Percentiles rank a stretch among this genome's conserved stretches.
These are phyloP conservation scores for Plasmopara muralis DNA, from an alignment of 352 stramenopile genomes.

Conservation along the genomic window DNA sequence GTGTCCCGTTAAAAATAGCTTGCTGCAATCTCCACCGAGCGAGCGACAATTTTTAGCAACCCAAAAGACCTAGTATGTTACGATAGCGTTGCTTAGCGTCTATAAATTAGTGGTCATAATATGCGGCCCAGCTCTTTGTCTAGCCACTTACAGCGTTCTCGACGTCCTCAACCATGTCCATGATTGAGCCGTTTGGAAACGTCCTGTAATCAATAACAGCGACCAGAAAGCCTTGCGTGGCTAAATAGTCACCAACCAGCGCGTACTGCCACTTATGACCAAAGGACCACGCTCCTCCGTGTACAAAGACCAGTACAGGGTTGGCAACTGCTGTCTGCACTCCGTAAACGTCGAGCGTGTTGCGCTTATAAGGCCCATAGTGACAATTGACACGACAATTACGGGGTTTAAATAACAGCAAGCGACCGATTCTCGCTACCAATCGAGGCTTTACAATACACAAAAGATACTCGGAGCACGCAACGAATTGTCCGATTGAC, in stretches of 20 bases:
- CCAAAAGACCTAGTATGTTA: conserved; percentile 44
- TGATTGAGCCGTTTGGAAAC: conserved; percentile 75
- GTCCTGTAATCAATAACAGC: conserved; percentile 89
- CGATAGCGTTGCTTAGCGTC: neutral
- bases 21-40: conserved; percentile 42
- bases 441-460: conserved; percentile 47
- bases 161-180: conserved; percentile 88
- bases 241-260: conserved; percentile 54
- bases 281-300: conserved; percentile 50
- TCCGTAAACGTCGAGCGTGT: conserved; percentile 59
- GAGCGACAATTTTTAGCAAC: conserved; percentile 32
- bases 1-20: conserved; percentile 56
- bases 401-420: conserved; percentile 30
- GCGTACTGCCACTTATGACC: conserved; percentile 79
- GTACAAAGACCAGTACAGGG: conserved; percentile 84
- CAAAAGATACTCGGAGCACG: conserved; percentile 48
- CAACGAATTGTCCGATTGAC: conserved; percentile 38
- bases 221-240: conserved; percentile 59
- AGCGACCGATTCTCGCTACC: conserved; percentile 32
- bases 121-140: too few species aligned
- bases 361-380: conserved; percentile 50
- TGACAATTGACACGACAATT: conserved; percentile 23
- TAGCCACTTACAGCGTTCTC: conserved; percentile 52
- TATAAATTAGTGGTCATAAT: too few species aligned
- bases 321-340: conserved; percentile 14